Conservation (phyloP, 2,329 filamentous ascomycete species). For the Albifimbria verrucaria region DNA sequence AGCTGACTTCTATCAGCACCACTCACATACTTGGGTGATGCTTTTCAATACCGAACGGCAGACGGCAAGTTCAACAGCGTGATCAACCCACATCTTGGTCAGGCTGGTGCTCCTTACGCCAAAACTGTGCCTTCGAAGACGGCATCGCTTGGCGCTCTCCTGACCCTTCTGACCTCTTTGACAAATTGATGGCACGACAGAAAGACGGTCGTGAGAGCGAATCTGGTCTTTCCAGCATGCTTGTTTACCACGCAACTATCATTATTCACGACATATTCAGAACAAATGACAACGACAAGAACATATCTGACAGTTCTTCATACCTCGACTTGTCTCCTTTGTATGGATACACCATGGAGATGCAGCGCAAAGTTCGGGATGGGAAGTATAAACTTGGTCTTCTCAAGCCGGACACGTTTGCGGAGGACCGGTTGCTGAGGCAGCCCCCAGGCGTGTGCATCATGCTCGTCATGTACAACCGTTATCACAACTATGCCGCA, state of each 20-base stretch:
- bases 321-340: slow-evolving; percentile 44
- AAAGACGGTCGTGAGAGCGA: slow-evolving; percentile 27
- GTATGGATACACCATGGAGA: slow-evolving; percentile 33
- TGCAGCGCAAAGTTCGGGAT: slow-evolving; percentile 28
- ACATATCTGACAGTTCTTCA: slow-evolving; percentile 34
- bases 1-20: too few relatives aligned
- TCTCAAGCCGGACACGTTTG: slow-evolving; percentile 57
- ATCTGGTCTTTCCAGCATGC: slow-evolving; percentile 40
- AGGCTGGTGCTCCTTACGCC: slow-evolving; percentile 25
- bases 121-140: slow-evolving; percentile 23
- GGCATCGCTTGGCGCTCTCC: slow-evolving; percentile 21
- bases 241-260: slow-evolving; percentile 48
- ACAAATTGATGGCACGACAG: slow-evolving; percentile 24
- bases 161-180: slow-evolving; percentile 26
- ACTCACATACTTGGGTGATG: slow-evolving; percentile 19
- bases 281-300: slow-evolving; percentile 25
- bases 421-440: slow-evolving; percentile 60
- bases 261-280: slow-evolving; percentile 51
- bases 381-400: slow-evolving; percentile 30
- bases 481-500: slow-evolving; percentile 79
- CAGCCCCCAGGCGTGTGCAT: slow-evolving; percentile 67
- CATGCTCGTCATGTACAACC: slow-evolving; percentile 67
- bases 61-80: slow-evolving; percentile 26
- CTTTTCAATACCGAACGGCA: slow-evolving; percentile 20
- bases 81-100: slow-evolving; percentile 23